phyloP scores from a whole-genome alignment of 495 filamentous ascomycete species.

The Xylaria bambusicola region DNA sequence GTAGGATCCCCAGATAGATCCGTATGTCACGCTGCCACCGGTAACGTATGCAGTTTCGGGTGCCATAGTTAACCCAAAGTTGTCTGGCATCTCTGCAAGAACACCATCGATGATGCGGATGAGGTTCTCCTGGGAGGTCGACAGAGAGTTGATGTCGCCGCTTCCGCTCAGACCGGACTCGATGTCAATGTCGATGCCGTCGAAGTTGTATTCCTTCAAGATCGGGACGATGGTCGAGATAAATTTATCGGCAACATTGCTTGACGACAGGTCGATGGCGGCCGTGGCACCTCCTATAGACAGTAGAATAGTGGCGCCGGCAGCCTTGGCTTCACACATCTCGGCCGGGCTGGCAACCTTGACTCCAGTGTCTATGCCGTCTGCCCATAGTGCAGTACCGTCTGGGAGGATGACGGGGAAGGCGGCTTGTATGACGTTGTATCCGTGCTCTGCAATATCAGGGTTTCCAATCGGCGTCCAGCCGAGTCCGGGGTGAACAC shows the following conservation, averaged over 20 bases:
- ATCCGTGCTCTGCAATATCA: slow-evolving; percentile 16
- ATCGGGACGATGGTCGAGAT: slow-evolving; percentile 28
- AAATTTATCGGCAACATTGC: slow-evolving; percentile 26
- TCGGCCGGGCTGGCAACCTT: slow-evolving; percentile 19
- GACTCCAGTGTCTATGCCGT: slow-evolving; percentile 23
- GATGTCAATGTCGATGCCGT: slow-evolving; percentile 31
- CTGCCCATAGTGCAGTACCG: slow-evolving; percentile 24
- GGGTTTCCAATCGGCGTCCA: slow-evolving; percentile 23
- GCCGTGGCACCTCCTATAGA: slow-evolving; percentile 57
- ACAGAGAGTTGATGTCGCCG: slow-evolving; percentile 22
- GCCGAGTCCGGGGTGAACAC: slow-evolving; percentile 25
- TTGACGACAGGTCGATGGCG: slow-evolving; percentile 33
- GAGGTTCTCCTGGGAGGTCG: slow-evolving; percentile 25
- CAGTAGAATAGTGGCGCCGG: slow-evolving; percentile 51
- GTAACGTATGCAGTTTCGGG: slow-evolving; percentile 30
- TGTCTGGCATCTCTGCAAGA: slow-evolving; percentile 25
- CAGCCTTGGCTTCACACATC: slow-evolving; percentile 28
- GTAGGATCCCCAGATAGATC: slow-evolving; percentile 29
- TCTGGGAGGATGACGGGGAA: slow-evolving; percentile 28
- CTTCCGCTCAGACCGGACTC: slow-evolving; percentile 30
- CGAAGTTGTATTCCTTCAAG: slow-evolving; percentile 28
- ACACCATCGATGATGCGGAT: slow-evolving; percentile 31
- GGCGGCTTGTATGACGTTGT: slow-evolving; percentile 27
- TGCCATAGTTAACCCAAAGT: slow-evolving; percentile 32
- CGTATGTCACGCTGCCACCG: slow-evolving; percentile 21